These are phyloP conservation scores for Colletotrichum liaoningense DNA, from an alignment of 2,329 filamentous ascomycete genomes.

Conservation along the genomic window DNA sequence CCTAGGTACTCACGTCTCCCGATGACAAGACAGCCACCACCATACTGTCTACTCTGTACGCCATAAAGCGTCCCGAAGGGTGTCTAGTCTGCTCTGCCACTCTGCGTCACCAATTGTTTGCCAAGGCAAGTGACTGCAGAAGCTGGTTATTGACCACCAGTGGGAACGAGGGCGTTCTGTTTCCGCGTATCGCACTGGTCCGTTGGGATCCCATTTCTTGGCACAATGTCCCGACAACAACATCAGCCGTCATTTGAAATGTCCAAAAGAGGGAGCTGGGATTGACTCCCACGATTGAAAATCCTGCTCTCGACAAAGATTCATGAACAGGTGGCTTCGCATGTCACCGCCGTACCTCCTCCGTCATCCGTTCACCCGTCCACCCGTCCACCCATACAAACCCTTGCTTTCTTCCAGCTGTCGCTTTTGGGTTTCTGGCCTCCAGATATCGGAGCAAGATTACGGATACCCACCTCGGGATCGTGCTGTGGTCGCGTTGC, in stretches of 20 bases:
- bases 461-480: neutral
- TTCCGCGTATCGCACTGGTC: constrained; percentile 1
- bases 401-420: neutral
- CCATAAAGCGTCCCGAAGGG: neutral
- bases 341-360: neutral
- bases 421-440: neutral
- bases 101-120: constrained; percentile 3
- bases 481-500: neutral
- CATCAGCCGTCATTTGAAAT: constrained; percentile 4
- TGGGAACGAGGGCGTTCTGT: neutral
- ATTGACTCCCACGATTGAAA: neutral
- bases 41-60: neutral
- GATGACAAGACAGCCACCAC: neutral
- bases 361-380: neutral
- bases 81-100: neutral
- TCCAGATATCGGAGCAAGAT: neutral
- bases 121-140: neutral
- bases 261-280: constrained; percentile 15
- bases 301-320: constrained; percentile 2
- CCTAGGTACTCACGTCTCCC: neutral
- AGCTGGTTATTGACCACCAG: neutral
- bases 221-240: constrained; percentile 5
- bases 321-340: neutral
- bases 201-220: neutral
- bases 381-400: neutral